These are phyloP conservation scores for Pseudogymnoascus sp. DNA, from an alignment of 2,329 filamentous ascomycete genomes.

Conservation along the genomic window DNA sequence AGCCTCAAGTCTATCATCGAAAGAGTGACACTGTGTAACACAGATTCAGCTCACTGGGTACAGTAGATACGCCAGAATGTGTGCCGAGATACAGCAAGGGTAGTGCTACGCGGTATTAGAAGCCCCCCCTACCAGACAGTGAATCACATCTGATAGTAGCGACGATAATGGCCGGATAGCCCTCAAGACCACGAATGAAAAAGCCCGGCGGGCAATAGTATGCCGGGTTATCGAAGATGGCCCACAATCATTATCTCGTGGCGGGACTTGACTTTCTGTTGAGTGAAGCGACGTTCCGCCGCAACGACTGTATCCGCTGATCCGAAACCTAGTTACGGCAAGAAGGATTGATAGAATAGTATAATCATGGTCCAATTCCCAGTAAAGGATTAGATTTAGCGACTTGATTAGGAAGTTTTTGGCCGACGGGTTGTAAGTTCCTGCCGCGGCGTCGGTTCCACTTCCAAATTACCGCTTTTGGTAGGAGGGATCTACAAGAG, in stretches of 20 bases:
- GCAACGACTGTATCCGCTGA: neutral
- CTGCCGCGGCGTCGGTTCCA: neutral
- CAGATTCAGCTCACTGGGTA: neutral
- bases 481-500: neutral
- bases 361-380: neutral
- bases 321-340: neutral
- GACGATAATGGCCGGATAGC: neutral
- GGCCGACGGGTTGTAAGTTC: neutral
- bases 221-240: neutral
- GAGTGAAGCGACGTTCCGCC: neutral
- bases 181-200: neutral
- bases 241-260: neutral
- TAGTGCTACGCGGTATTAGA: neutral
- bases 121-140: neutral
- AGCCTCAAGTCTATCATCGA: neutral
- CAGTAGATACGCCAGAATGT: neutral
- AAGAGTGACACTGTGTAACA: neutral
- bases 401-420: neutral
- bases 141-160: neutral
- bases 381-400: neutral
- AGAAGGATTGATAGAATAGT: neutral
- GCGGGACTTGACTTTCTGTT: neutral
- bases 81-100: neutral
- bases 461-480: slow-evolving; percentile 5
- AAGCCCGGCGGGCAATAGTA: neutral